Base-by-base conservation (phyloP, 2,329 filamentous ascomycete species). In the Xylariaceae sp. region DNA sequence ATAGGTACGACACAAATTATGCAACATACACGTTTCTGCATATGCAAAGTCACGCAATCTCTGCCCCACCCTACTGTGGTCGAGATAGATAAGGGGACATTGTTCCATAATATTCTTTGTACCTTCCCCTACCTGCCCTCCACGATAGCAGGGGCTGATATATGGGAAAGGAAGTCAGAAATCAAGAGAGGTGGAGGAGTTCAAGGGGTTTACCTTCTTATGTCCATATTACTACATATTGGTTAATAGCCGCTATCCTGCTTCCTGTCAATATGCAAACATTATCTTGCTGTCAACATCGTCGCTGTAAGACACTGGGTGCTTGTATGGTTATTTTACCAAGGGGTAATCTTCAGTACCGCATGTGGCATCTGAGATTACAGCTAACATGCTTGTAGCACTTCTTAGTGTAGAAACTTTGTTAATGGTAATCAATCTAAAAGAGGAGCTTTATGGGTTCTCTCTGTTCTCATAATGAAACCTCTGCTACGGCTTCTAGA, bases 1-100 rank as follows among this genome's bases (percentile, higher is more conserved):
- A 54, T 43, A 28, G n/a, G n/a, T n/a, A n/a, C n/a, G 26, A 51
- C 28, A 23, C n/a, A 36, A 36, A 28, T 36, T 26, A 52, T 52
- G 34, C 11, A 28, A 46, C 34, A n/a, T 28, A 34, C 40, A 41
- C 28, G 7, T 28, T 29, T 46, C n/a, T 31, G 24, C 29, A 29
- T 39, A 19, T 31, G 19, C 9, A 28, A 43, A 17, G 48, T 48
- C 48, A 24, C 48, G 29, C 44, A 36, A 17, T 53, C 19, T 40
- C 12, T 41, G 24, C 21, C 9, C 31, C 14, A 23, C 12, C 26
- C 29, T 19, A 11, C 4, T 48, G 19, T 23, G 31, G 33, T 33
- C 29, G 16, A 12, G 39, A 31, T 45, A 28, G 44, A 16, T n/a
- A 17, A 36, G 26, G 39, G 33, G 24, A 31, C 16, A 36, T n/a